Percentiles rank a stretch among this genome's conserved stretches.
These are phyloP conservation scores for Aureobasidium sp. DNA, from an alignment of 2,329 filamentous ascomycete species.

Conservation along the genomic window DNA sequence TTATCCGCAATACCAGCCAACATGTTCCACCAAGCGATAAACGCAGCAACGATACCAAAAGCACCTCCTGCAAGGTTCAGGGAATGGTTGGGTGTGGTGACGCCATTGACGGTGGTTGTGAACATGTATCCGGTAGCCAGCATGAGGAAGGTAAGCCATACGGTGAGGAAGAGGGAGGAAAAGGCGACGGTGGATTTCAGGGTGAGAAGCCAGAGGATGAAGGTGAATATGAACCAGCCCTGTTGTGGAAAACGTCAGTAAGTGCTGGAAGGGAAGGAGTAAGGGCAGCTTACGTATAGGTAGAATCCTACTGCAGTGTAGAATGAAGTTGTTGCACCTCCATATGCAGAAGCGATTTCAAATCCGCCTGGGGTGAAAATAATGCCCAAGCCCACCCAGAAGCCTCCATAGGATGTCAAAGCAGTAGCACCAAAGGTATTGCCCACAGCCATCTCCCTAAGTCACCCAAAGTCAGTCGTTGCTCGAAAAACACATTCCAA, in stretches of 20 bases:
- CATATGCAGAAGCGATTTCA: conserved; percentile 45
- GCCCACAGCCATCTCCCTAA: conserved; percentile 75
- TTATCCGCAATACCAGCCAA: conserved; percentile 58
- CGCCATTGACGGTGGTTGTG: conserved; percentile 25
- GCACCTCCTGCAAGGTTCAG: conserved; percentile 61
- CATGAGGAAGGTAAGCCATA: conserved; percentile 64
- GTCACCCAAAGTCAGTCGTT: neutral
- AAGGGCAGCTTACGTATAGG: conserved; percentile 38
- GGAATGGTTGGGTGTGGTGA: conserved; percentile 18
- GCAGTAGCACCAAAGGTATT: conserved; percentile 82
- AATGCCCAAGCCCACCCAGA: conserved; percentile 71
- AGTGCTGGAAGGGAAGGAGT: too few species aligned
- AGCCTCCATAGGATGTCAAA: conserved; percentile 72
- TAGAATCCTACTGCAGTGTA: conserved; percentile 63
- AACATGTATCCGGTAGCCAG: conserved; percentile 55
- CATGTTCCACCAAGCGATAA: conserved; percentile 81
- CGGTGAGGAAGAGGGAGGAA: conserved; percentile 66
- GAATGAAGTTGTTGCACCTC: conserved; percentile 31
- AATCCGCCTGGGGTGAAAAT: conserved; percentile 61
- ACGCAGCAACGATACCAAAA: conserved; percentile 71
- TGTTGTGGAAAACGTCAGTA: conserved; percentile 14
- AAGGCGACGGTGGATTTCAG: conserved; percentile 70
- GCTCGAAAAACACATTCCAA: neutral
- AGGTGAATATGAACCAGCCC: conserved; percentile 81
- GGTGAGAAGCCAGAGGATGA: conserved; percentile 63